Percentiles rank a stretch among this genome's conserved stretches.
phyloP scores from a whole-genome alignment of 2,329 filamentous ascomycete species.

The Phoma sp. region DNA sequence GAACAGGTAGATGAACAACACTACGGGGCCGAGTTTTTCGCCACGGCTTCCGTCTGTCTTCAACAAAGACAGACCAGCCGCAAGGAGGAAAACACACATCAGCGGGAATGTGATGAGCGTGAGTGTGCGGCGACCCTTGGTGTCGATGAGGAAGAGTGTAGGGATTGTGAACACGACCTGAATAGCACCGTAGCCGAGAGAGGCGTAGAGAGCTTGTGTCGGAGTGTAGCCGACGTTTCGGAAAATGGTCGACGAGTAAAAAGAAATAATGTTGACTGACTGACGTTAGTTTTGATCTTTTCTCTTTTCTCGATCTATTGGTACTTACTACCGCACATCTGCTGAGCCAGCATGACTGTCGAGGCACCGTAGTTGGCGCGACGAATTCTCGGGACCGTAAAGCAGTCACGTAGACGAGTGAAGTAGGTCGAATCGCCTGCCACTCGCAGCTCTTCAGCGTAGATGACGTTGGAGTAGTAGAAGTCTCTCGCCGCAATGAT shows the following conservation, averaged over 20 bases:
- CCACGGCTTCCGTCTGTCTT: slow-evolving; percentile 27
- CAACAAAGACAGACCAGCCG: slow-evolving; percentile 45
- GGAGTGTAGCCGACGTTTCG: slow-evolving; percentile 54
- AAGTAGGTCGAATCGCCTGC: slow-evolving; percentile 46
- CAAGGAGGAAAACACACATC: slow-evolving; percentile 47
- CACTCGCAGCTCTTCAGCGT: slow-evolving; percentile 44
- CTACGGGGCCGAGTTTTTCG: slow-evolving; percentile 43
- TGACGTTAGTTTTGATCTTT: too few relatives aligned
- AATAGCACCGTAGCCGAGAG: slow-evolving; percentile 46
- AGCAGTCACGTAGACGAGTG: slow-evolving; percentile 56
- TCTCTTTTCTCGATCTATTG: too few relatives aligned
- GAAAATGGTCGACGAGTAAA: slow-evolving; percentile 78
- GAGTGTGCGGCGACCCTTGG: slow-evolving; percentile 45
- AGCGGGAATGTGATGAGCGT: slow-evolving; percentile 44
- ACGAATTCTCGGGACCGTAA: slow-evolving; percentile 49
- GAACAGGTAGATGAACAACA: slow-evolving; percentile 45
- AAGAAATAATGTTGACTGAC: slow-evolving; percentile 73
- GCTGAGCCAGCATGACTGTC: slow-evolving; percentile 50
- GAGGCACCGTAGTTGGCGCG: slow-evolving; percentile 49
- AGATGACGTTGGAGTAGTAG: slow-evolving; percentile 48
- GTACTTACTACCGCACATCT: slow-evolving; percentile 45
- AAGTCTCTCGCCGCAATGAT: slow-evolving; percentile 47
- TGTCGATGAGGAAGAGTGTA: slow-evolving; percentile 49
- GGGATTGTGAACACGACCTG: slow-evolving; percentile 47
- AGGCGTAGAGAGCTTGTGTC: slow-evolving; percentile 43